phyloP scores from a whole-genome alignment of 2,329 filamentous ascomycete species.

The Xylariaceae sp. region DNA sequence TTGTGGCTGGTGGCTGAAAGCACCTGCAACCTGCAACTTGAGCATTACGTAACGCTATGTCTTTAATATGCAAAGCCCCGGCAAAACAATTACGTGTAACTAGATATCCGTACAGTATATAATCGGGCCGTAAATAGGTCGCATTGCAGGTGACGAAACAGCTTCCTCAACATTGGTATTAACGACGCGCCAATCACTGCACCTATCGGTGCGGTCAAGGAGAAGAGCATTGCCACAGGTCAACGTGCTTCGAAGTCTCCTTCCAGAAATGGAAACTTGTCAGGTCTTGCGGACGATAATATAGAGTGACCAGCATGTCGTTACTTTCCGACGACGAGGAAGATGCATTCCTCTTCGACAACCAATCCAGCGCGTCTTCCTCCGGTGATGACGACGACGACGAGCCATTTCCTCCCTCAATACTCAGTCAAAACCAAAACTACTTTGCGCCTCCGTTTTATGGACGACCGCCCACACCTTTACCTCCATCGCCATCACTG shows the following conservation, averaged over 20 bases:
- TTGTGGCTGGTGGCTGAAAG: no score
- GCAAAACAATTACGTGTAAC: no score
- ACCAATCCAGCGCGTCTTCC: constrained; percentile 28
- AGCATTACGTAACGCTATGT: no score
- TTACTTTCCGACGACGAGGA: constrained; percentile 27
- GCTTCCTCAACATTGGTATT: no score
- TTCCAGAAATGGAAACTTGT: background rate
- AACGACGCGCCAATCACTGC: no score
- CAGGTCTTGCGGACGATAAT: background rate
- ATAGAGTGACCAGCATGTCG: constrained; percentile 21
- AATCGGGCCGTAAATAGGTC: no score
- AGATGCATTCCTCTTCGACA: constrained; percentile 24
- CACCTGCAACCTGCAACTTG: no score
- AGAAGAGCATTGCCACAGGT: no score
- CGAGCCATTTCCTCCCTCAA: constrained; percentile 38
- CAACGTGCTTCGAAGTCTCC: background rate
- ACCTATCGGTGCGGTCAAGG: no score
- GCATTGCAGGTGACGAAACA: no score
- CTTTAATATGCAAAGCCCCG: no score
- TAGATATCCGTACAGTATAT: no score
- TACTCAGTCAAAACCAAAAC: constrained; percentile 50
- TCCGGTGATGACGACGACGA: constrained; percentile 23
- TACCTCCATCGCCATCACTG: constrained; percentile 86
- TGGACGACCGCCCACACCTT: constrained; percentile 88
- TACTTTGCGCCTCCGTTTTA: constrained; percentile 83